Evolutionary conservation across 1,284 basidiomycete genomes (phyloP).

Genomic region (Apiotrichum siamense): DNA sequence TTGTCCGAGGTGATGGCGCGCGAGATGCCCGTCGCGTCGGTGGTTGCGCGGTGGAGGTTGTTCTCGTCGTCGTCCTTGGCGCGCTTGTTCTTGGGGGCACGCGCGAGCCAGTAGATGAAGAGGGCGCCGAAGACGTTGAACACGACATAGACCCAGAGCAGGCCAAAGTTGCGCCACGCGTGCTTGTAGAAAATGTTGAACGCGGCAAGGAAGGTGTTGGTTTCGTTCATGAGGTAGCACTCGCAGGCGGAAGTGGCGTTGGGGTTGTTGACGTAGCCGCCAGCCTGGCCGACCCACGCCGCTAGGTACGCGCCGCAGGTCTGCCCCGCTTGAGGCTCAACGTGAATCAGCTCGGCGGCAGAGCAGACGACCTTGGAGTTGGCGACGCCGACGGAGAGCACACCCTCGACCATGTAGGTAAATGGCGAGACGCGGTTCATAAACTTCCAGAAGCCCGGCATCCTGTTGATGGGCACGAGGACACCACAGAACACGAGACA

Average conservation of each 20-base stretch:
- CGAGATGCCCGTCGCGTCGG: constrained; percentile 3
- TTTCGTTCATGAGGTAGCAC: constrained; percentile 50
- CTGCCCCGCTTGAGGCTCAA: constrained; percentile 44
- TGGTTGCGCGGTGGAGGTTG: constrained; percentile 9
- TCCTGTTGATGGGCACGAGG: constrained; percentile 38
- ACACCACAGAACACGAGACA: constrained; percentile 62
- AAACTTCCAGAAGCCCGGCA: constrained; percentile 72
- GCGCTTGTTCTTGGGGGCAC: constrained; percentile 28
- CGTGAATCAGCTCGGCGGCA: constrained; percentile 40
- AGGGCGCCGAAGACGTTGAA: constrained; percentile 53
- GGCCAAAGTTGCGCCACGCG: constrained; percentile 59
- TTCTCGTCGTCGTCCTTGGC: constrained; percentile 7
- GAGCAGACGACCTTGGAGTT: constrained; percentile 45
- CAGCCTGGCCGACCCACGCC: constrained; percentile 35
- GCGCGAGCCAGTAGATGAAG: constrained; percentile 39
- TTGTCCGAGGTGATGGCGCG: constrained; percentile 2
- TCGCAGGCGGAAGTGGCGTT: constrained; percentile 36
- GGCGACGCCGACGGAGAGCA: constrained; percentile 52
- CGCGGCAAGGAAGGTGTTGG: constrained; percentile 56
- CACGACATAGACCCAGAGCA: constrained; percentile 60
- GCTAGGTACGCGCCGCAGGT: constrained; percentile 48
- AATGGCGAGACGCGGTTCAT: constrained; percentile 74
- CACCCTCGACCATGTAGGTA: constrained; percentile 52
- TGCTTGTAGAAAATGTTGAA: constrained; percentile 58
- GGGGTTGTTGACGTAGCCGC: constrained; percentile 43